Evolutionary conservation across 768 basidiomycete species (phyloP).

Genomic region (Russula lepida): DNA sequence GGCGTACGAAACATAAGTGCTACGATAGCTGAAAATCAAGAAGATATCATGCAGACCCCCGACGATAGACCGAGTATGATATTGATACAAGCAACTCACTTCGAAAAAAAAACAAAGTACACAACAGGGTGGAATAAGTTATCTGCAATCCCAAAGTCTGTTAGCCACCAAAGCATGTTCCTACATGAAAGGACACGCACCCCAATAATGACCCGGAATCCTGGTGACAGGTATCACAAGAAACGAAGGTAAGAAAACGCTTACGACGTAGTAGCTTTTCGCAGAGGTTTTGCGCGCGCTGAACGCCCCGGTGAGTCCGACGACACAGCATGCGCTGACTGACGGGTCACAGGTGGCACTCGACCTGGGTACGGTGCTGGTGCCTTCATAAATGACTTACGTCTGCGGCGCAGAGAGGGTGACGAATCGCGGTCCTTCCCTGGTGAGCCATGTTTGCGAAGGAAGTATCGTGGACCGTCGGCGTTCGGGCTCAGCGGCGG

Average conservation of each 20-base stretch:
- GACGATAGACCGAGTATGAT: neutral
- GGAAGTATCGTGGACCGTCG: conserved; percentile 23
- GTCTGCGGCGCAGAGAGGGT: conserved; percentile 2
- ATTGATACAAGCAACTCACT: conserved; percentile 8
- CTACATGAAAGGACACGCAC: neutral
- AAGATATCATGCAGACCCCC: neutral
- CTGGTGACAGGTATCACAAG: neutral
- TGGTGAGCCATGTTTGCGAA: conserved; percentile 19
- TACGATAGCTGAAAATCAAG: neutral
- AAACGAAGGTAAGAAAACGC: neutral
- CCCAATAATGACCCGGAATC: conserved; percentile 4
- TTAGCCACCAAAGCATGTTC: neutral
- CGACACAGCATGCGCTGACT: conserved; percentile 13
- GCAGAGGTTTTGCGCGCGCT: conserved; percentile 18
- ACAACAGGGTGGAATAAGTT: conserved; percentile 10
- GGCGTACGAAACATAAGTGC: neutral
- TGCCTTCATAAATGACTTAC: neutral
- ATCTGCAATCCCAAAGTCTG: neutral
- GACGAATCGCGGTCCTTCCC: neutral
- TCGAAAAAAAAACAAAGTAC: neutral
- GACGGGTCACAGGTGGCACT: conserved; percentile 8
- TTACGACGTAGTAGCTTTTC: conserved; percentile 9
- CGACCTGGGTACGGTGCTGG: conserved; percentile 4
- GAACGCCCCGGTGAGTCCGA: conserved; percentile 13
- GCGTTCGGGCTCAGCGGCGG: neutral